These are phyloP conservation scores for Elaeagnus macrophylla DNA, from an alignment of 306 rosid species.

Conservation along the genomic window DNA sequence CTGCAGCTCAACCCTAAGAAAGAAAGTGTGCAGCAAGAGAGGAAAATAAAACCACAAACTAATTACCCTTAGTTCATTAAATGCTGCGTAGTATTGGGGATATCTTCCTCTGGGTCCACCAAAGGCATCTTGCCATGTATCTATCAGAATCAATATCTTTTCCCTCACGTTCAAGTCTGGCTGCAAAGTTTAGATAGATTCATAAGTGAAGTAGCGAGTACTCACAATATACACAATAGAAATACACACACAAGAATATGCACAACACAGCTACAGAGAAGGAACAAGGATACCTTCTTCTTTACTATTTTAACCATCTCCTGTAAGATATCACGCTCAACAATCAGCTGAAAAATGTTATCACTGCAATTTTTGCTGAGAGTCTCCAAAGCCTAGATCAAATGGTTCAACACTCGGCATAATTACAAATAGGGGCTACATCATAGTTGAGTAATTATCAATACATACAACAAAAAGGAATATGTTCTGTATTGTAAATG, in stretches of 20 bases:
- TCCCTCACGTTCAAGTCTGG: slow-evolving; percentile 89
- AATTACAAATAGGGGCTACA: slow-evolving; percentile 14
- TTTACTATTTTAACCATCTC: slow-evolving; percentile 96
- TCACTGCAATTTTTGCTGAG: slow-evolving; percentile 92
- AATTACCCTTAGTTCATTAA: slow-evolving; percentile 70
- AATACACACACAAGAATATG: slow-evolving; percentile 10
- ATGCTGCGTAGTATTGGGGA: slow-evolving; percentile 87
- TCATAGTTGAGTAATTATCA: background rate
- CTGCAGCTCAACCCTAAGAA: background rate
- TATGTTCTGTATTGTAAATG: background rate
- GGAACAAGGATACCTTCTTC: slow-evolving; percentile 60
- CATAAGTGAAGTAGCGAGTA: slow-evolving; percentile 16
- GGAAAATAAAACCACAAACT: background rate
- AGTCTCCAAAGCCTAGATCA: slow-evolving; percentile 79
- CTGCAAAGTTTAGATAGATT: slow-evolving; percentile 47
- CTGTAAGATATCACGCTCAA: slow-evolving; percentile 82
- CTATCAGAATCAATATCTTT: slow-evolving; percentile 73
- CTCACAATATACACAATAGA: slow-evolving; percentile 8
- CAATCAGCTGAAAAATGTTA: slow-evolving; percentile 65
- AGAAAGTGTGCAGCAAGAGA: background rate
- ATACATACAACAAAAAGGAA: background rate
- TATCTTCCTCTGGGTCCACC: slow-evolving; percentile 69
- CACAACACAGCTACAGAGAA: slow-evolving; percentile 10
- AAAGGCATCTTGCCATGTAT: slow-evolving; percentile 97
- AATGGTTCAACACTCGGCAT: slow-evolving; percentile 9